Evolutionary conservation across 441 rosid species (phyloP).

Genomic region (Melastoma candidum): DNA sequence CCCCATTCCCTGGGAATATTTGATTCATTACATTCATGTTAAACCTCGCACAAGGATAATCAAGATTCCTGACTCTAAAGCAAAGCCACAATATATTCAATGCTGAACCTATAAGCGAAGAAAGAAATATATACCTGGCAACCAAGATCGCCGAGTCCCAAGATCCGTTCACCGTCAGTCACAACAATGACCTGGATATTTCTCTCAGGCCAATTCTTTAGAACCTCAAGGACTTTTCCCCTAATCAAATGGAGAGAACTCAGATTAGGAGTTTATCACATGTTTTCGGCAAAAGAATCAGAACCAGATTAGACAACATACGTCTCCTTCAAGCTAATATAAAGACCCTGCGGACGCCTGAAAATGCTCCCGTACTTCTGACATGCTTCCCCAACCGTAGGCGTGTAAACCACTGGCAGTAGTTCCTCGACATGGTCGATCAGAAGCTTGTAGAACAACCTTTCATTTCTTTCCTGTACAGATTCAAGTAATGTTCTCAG

Average conservation of each 20-base stretch:
- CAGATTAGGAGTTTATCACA: no score
- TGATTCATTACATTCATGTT: not conserved
- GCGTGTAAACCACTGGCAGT: constrained; percentile 94
- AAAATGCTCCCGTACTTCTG: constrained; percentile 96
- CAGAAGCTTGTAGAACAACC: constrained; percentile 84
- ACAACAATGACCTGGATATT: constrained; percentile 86
- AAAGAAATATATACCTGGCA: constrained; percentile 54
- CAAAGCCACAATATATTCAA: not conserved
- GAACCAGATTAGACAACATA: constrained; percentile 16
- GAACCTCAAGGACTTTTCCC: constrained; percentile 76
- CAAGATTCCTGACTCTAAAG: not conserved
- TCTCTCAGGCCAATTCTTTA: constrained; percentile 90
- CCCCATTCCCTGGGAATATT: constrained; percentile 78
- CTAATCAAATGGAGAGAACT: constrained; percentile 22
- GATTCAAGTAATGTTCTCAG: not conserved
- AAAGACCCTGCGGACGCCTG: constrained; percentile 91
- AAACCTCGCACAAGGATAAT: not conserved
- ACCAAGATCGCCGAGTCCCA: constrained; percentile 94
- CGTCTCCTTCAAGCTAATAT: constrained; percentile 92
- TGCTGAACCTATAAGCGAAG: not conserved
- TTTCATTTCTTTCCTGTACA: constrained; percentile 84
- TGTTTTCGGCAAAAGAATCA: not conserved
- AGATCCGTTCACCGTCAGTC: constrained; percentile 85
- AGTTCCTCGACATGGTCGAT: constrained; percentile 91
- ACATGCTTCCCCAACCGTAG: constrained; percentile 97